A percentile compares a stretch with the other conserved stretches of the same genome.
phyloP scores from a whole-genome alignment of 306 rosid genomes.

The Prunus padus region DNA sequence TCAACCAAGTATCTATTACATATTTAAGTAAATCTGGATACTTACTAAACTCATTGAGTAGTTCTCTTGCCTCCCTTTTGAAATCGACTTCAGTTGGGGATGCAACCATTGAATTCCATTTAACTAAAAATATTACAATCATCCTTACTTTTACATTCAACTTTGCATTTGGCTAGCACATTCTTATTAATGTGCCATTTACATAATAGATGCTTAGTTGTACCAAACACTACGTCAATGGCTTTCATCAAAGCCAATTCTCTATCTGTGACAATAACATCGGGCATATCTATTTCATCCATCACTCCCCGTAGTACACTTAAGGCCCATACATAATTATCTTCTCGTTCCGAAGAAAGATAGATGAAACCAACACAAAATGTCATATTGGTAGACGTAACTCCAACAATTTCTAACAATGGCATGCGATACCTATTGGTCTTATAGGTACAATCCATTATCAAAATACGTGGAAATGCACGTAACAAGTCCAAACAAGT shows the following conservation, averaged over 20 bases:
- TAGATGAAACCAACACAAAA: background rate
- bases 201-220: background rate
- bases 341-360: background rate
- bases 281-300: background rate
- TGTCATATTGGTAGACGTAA: background rate
- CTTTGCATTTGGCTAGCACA: background rate
- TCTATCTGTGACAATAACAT: background rate
- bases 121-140: background rate
- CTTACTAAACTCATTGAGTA: background rate
- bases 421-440: too few species aligned
- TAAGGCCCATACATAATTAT: background rate
- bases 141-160: background rate
- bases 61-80: fast-evolving
- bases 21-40: background rate
- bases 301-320: background rate
- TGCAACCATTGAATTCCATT: background rate
- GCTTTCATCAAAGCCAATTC: conserved; percentile 1
- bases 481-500: background rate
- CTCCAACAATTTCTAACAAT: conserved; percentile 13
- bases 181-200: background rate
- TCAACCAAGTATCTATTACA: background rate
- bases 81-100: background rate
- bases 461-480: background rate
- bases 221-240: background rate
- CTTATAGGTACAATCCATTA: background rate